These are phyloP conservation scores for Nectriaceae sp. DNA, from an alignment of 2,329 filamentous ascomycete species.

Conservation along the genomic window DNA sequence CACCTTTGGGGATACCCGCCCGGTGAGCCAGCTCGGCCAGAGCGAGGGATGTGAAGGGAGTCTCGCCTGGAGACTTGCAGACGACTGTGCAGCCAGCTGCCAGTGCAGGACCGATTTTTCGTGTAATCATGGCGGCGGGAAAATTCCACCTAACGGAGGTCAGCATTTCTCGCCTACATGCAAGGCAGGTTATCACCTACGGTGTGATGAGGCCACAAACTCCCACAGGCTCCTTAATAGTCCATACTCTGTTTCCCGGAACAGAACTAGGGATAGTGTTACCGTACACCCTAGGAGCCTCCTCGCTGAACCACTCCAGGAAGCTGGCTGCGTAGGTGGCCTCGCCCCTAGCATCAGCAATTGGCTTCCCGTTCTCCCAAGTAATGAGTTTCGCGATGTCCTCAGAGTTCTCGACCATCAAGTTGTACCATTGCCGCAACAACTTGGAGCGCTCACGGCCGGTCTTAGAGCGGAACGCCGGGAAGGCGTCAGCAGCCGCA, in stretches of 20 bases:
- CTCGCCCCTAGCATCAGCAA: conserved; percentile 74
- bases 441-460: conserved; percentile 74
- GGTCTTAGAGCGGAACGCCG: conserved; percentile 69
- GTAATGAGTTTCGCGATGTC: conserved; percentile 83
- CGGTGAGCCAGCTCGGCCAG: conserved; percentile 83
- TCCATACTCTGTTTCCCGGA: conserved; percentile 73
- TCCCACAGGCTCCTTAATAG: conserved; percentile 80
- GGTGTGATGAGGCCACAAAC: conserved; percentile 83
- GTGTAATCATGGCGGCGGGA: too few relatives aligned
- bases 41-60: conserved; percentile 86
- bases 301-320: conserved; percentile 81
- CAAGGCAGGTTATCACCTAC: conserved; percentile 30
- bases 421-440: conserved; percentile 78
- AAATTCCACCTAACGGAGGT: conserved; percentile 72
- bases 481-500: conserved; percentile 77
- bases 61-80: conserved; percentile 87
- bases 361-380: conserved; percentile 87
- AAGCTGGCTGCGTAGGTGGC: conserved; percentile 73
- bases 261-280: conserved; percentile 72
- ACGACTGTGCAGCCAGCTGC: conserved; percentile 97
- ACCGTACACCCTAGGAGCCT: conserved; percentile 73
- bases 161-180: background rate
- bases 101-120: conserved; percentile 72
- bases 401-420: conserved; percentile 76
- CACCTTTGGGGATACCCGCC: conserved; percentile 86